Conservation (phyloP, 1,284 basidiomycete genomes). For the Apiotrichum brassicae region DNA sequence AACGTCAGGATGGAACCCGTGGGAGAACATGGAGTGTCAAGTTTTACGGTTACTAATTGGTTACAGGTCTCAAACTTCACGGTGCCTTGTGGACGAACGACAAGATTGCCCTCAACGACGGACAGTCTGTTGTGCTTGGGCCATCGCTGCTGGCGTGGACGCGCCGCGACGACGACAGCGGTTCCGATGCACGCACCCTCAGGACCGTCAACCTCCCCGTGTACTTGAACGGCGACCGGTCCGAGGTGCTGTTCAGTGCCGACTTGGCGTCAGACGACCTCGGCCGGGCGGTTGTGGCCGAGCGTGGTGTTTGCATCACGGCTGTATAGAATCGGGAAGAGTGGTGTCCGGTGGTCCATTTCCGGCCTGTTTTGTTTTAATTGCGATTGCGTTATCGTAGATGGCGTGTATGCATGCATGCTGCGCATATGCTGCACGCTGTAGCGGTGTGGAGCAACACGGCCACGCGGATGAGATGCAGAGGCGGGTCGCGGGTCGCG, state of each 20-base stretch:
- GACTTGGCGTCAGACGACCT: constrained; percentile 28
- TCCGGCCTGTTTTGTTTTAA: too few relatives aligned
- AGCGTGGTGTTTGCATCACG: constrained; percentile 39
- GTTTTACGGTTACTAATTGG: not conserved
- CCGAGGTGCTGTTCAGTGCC: constrained; percentile 74
- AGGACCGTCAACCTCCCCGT: constrained; percentile 78
- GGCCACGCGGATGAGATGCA: too few relatives aligned
- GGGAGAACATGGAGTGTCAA: too few relatives aligned
- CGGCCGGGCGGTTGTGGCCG: constrained; percentile 25
- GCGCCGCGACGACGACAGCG: constrained; percentile 51
- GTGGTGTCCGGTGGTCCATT: too few relatives aligned
- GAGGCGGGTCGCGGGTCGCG: too few relatives aligned
- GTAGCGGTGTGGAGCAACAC: too few relatives aligned
- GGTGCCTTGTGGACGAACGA: constrained; percentile 69
- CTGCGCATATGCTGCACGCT: too few relatives aligned
- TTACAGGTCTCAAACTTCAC: constrained; percentile 70
- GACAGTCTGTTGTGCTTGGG: constrained; percentile 65
- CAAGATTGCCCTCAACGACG: constrained; percentile 69
- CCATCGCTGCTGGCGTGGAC: constrained; percentile 81
- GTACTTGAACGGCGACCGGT: constrained; percentile 84
- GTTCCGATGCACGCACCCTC: not conserved
- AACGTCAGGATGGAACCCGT: not conserved
- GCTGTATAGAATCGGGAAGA: constrained; percentile 16
- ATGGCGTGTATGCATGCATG: too few relatives aligned
- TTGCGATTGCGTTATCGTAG: too few relatives aligned